Conservation (phyloP, 2,329 filamentous ascomycete species). For the Pyricularia grisea region DNA sequence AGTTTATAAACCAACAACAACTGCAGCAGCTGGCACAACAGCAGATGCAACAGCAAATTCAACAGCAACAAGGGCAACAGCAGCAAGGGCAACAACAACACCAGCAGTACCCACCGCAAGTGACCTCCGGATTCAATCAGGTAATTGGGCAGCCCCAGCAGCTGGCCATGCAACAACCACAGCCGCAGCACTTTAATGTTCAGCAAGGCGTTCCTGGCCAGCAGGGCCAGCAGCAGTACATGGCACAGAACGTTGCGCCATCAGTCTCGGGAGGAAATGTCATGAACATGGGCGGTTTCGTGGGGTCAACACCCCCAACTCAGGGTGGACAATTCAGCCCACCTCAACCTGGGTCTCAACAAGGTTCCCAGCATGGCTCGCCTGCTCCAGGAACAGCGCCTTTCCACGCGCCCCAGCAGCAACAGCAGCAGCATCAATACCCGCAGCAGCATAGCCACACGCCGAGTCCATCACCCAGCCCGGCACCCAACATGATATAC, state of each 20-base stretch:
- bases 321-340: not conserved
- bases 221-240: not conserved
- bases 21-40: not conserved
- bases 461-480: not conserved
- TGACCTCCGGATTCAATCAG: not conserved
- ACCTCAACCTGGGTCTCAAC: not conserved
- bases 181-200: not conserved
- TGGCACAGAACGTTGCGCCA: not conserved
- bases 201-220: not conserved
- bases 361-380: constrained; percentile 2
- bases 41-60: constrained; percentile 9
- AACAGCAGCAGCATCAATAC: not conserved
- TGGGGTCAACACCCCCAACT: not conserved
- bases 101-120: not conserved
- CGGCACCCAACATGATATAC: not conserved
- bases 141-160: not conserved
- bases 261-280: not conserved
- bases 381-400: not conserved
- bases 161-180: not conserved
- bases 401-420: not conserved
- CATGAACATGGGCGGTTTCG: not conserved
- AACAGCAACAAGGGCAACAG: constrained; percentile 8
- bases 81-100: constrained; percentile 7
- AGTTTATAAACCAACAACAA: not conserved
- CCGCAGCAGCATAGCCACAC: not conserved